Base-by-base conservation (phyloP, 768 basidiomycete genomes). In the Mycena galopus region DNA sequence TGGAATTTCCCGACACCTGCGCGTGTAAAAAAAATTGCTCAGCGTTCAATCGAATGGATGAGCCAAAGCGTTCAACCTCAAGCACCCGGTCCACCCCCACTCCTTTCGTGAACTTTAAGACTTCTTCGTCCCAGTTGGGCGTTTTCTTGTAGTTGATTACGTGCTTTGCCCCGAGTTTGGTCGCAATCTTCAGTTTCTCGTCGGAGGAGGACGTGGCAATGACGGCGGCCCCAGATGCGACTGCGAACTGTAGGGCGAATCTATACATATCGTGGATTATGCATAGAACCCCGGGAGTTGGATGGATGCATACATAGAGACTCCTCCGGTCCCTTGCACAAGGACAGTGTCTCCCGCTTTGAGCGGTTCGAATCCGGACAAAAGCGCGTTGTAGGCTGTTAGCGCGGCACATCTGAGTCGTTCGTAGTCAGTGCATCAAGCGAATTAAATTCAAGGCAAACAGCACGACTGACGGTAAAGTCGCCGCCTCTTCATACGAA, bases 401-500 rank as follows among this genome's bases (percentile, higher is more conserved):
- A 89, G 74, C 1, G 83, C 87, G 16, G 87, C 87, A 67, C 82
- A 86, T 23, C 81, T 83, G 23, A n/a, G n/a, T n/a, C n/a, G 3
- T 17, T 2, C 2, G 25, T 4, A 51, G 25, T 69, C 23, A 47
- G 7, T 59, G 12, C n/a, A 6, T 14, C 10, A 37, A 14, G 10
- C 14, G 37, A 14, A 59, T 27, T 35, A 39, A n/a, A n/a, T n/a
- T n/a, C n/a, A 7, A 27, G 55, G 12, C 27, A n/a, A n/a, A 14
- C 9, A 51, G 33, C 5, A 9, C 21, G 14, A 80, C 86, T 33
- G 76, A 91, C 83, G 91, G 89, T 7, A 93, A 81, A 27, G 91
- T 91, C 0, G 92, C 89, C 0, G 88, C 92, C 77, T 94, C 89
- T 71, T 90, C 88, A 74, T 88, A 91, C 1, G 86, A 86, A 23